Base-by-base conservation (phyloP, 2,329 filamentous ascomycete species). In the Chalaropsis thielavioides region DNA sequence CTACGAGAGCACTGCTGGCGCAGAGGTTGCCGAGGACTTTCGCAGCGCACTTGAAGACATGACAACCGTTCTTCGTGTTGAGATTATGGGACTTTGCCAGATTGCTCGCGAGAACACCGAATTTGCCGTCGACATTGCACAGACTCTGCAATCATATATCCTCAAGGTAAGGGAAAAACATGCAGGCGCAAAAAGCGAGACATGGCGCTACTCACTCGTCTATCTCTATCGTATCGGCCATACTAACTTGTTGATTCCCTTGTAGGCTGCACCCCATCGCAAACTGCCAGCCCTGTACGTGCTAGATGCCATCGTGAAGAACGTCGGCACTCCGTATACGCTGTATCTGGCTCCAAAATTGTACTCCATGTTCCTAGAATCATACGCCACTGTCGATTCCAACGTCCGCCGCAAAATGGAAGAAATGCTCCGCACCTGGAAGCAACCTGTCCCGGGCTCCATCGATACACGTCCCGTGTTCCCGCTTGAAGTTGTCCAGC, bases 61-160 rank as follows among this genome's bases (percentile, higher is more conserved):
- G 72, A 89, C 88, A 69, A 83, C 86, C 73, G 96, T 96, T 77
- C 90, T 90, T 76, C 87, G 91, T 73, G 90, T 90, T 76, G 92
- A 97, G 77, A 99, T 99, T 75, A 92, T 89, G 80, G 97, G 95
- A 77, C 78, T 99, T 77, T 99, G 94, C 68, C 86, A 96, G 74
- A 97, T 99, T 76, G 94, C 94, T 67, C 90, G 95, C 75, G 94
- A 99, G 76, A 96, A 95, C 72, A 96, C 92, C 69, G 91, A 95
- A 76, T 89, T 96, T 79, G 94, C 94, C 43, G 84, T 95, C 75
- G 90, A 89, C 69, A 97, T 99, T 71, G 92, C 94, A 19, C 85
- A 90, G 72, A 90, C 90, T 61, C 78, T 99, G 70, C 89, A 95
- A 74, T 88, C 92, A 69, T 94, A 99, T 73, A 96, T 99, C 75